phyloP scores from a whole-genome alignment of 1,284 basidiomycete genomes.

The Sporisorium scitamineum region DNA sequence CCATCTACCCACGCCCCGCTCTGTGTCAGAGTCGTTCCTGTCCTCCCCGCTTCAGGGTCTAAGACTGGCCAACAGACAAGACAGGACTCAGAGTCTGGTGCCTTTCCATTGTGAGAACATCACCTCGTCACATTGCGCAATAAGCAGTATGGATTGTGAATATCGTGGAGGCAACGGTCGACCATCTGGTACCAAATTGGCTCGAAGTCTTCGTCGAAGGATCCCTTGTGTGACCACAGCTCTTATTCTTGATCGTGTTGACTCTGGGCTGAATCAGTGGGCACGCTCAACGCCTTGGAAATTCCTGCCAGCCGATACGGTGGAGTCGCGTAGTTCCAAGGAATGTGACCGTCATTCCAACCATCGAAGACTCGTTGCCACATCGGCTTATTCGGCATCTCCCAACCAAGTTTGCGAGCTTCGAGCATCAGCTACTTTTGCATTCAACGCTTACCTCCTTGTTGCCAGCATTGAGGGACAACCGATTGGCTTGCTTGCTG shows the following conservation, averaged over 20 bases:
- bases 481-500: background rate
- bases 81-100: too few species aligned
- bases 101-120: too few species aligned
- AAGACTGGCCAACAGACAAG: background rate
- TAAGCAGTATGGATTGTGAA: too few species aligned
- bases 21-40: background rate
- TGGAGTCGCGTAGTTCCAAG: background rate
- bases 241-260: background rate
- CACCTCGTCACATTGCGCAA: too few species aligned
- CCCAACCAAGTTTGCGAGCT: background rate
- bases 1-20: background rate
- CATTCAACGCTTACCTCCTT: background rate
- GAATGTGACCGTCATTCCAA: constrained; percentile 7
- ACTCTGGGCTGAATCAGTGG: background rate
- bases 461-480: background rate
- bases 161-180: too few species aligned
- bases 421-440: background rate
- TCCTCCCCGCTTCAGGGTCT: background rate
- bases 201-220: too few species aligned
- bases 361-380: background rate
- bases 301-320: background rate
- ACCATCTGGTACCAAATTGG: too few species aligned
- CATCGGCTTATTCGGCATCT: background rate
- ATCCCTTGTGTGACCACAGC: background rate
- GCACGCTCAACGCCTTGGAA: background rate